Evolutionary conservation across 2,329 filamentous ascomycete species (phyloP), one percentile per base, ranked within the genome.

Genomic region (Sclerotinia borealis): DNA sequence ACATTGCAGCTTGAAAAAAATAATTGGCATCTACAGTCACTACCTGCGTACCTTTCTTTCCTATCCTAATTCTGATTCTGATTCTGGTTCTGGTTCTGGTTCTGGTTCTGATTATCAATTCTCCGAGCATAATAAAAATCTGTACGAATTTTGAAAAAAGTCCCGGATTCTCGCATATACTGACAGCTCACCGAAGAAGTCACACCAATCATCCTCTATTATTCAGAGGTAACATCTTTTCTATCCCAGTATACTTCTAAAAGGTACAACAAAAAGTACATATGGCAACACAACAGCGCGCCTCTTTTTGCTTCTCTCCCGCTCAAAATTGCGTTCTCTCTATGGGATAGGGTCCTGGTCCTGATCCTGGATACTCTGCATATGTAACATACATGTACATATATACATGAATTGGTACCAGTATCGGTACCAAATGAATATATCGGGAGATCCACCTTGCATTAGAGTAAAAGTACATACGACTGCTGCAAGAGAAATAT

Each of bases 171-270:
- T 45, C 60, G 60, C 60, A 58, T 37, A 47, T 37, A 47, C 41
- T 62, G 60, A 62, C 52, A 58, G 60, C 60, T 62, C 60, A 49
- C 31, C 15, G 51, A 58, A n/a, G n/a, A 31, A 56, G 60, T 62
- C 50, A 58, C 36, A 48, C 51, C 47, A 62, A 58, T 22, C n/a
- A 39, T 22, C 22, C 54, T 56, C 39, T 56, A 34, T 34, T 34
- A n/a, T n/a, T n/a, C 25, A 25, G 50, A 54, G 34, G 50, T 13
- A 13, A 39, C 39, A 45, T 43, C 37, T n/a, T 31, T 43, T 48
- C 15, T 25, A 47, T 36, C 29, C 43, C 45, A 43, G 58, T 41
- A 41, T 52, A 41, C 45, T 19, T 22, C 11, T 48, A 25, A 25
- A 50, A 60, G 22, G 10, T 60, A 34, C 27, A 3, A 48, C 10